phyloP scores from a whole-genome alignment of 257 asterid genomes.

The Nicotiana benthamiana region DNA sequence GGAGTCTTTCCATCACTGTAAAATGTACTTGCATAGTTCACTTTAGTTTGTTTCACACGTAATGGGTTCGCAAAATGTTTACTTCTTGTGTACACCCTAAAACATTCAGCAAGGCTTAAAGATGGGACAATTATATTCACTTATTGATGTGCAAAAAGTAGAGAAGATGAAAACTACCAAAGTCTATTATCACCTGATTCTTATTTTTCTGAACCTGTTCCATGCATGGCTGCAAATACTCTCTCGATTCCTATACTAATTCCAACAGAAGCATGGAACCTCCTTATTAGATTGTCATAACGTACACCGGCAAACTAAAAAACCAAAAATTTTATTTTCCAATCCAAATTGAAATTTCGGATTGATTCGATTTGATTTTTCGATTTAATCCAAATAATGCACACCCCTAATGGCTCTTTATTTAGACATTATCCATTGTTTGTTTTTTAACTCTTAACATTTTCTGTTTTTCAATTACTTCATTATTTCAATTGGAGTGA shows the following conservation, averaged over 20 bases:
- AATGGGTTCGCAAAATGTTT: not conserved
- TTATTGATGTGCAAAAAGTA: not conserved
- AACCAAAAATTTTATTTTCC: no score
- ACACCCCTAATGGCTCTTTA: no score
- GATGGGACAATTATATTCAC: not conserved
- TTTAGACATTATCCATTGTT: not conserved
- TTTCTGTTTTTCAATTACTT: no score
- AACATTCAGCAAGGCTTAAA: not conserved
- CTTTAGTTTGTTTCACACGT: not conserved
- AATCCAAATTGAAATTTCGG: constrained; percentile 36
- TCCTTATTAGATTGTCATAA: constrained; percentile 78
- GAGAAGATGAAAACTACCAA: not conserved
- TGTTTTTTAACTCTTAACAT: no score
- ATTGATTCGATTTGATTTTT: no score
- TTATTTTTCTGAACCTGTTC: constrained; percentile 62
- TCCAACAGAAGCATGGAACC: constrained; percentile 95
- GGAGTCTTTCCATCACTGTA: no score
- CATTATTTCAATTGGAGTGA: no score
- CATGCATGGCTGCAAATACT: constrained; percentile 79
- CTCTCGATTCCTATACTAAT: constrained; percentile 91
- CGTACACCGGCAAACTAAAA: constrained; percentile 72
- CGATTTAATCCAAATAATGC: no score
- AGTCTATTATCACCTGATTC: constrained; percentile 41
- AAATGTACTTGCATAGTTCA: not conserved
- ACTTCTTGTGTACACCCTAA: not conserved